Base-by-base conservation (phyloP, 176 grass and related monocot species). In the Microstegium vimineum region DNA sequence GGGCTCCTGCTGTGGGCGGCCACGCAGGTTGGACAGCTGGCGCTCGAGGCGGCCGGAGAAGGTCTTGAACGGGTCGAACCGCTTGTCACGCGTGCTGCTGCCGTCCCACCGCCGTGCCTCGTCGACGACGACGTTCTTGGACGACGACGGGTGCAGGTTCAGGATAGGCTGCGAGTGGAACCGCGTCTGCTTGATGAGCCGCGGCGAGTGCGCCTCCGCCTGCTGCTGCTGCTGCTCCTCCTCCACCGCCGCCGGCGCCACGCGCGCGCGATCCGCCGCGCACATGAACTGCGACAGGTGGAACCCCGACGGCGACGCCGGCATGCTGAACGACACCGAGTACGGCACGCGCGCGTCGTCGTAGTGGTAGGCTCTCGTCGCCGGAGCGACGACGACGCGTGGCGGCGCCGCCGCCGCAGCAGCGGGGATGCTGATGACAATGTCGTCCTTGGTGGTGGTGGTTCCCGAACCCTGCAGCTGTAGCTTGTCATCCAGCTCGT, bases 41-140 rank as follows among this genome's bases (percentile, higher is more conserved):
- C 87, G 81, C 75, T 98, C 95, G 5, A 98, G 92, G 20, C 81
- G 91, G 28, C 95, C 95, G 8, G 92, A 95, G 88, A 91, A 98
- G 56, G 95, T 98, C 86, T 98, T 98, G 82, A 95, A 98, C 12
- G 84, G 73, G 69, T 98, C 95, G 33, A 94, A 98, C 32, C 88
- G 65, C 62, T 68, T 87, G 81, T 94, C 90, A 73, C 90, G 87
- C 26, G 68, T 47, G 69, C 79, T 73, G 62, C 75, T 76, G 62
- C 82, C 43, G 51, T 66, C 52, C 16, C 81, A 59, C 23, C 62
- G 84, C 38, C 88, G 5, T 11, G 32, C 32, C 4, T 75, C 49
- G 3, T 45, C 69, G 32, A 8, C 30, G 32, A 8, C 30, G 46
- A 1, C 18, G 34, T 45, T 57, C 75, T 57, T 27, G 10, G 79